Percentiles rank a stretch among this genome's conserved stretches.
These are phyloP conservation scores for Sporodiniella umbellata DNA, from an alignment of 371 early-diverging fungal genomes.

Conservation along the genomic window DNA sequence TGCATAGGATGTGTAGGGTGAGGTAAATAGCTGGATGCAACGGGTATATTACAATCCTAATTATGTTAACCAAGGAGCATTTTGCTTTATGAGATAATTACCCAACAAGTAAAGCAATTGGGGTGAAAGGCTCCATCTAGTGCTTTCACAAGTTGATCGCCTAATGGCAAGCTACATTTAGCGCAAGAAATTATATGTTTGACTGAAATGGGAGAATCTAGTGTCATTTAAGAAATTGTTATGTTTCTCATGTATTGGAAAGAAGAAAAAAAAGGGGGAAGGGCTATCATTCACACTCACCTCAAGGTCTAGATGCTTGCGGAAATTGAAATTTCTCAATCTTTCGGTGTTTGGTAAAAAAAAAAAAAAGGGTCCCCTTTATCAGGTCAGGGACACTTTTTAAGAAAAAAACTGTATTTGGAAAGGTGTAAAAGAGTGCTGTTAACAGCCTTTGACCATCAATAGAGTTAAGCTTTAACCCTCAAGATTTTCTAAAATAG, in stretches of 20 bases:
- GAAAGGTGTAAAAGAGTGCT: too few relatives aligned
- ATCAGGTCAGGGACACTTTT: too few relatives aligned
- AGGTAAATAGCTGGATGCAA: slow-evolving; percentile 85
- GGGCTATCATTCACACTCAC: too few relatives aligned
- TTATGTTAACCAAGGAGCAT: too few relatives aligned
- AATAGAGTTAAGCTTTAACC: too few relatives aligned
- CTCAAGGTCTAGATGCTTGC: too few relatives aligned
- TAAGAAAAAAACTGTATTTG: too few relatives aligned
- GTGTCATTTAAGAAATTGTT: background rate
- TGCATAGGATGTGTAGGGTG: slow-evolving; percentile 56
- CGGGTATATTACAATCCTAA: slow-evolving; percentile 79
- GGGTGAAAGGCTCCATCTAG: slow-evolving; percentile 92
- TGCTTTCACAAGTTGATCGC: slow-evolving; percentile 92
- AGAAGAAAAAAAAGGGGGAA: background rate
- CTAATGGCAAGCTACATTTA: slow-evolving; percentile 82
- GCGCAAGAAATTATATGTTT: slow-evolving; percentile 81
- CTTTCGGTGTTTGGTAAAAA: too few relatives aligned
- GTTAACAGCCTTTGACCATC: too few relatives aligned
- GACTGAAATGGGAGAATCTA: background rate
- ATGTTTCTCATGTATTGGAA: background rate
- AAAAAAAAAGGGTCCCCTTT: too few relatives aligned
- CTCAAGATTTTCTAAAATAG: too few relatives aligned
- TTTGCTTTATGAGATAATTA: slow-evolving; percentile 8
- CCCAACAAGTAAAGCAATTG: slow-evolving; percentile 95
- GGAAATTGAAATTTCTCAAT: too few relatives aligned